A percentile compares a stretch with the other conserved stretches of the same genome.
These are phyloP conservation scores for Calonectria pauciramosa DNA, from an alignment of 2,329 filamentous ascomycete genomes.

Conservation along the genomic window DNA sequence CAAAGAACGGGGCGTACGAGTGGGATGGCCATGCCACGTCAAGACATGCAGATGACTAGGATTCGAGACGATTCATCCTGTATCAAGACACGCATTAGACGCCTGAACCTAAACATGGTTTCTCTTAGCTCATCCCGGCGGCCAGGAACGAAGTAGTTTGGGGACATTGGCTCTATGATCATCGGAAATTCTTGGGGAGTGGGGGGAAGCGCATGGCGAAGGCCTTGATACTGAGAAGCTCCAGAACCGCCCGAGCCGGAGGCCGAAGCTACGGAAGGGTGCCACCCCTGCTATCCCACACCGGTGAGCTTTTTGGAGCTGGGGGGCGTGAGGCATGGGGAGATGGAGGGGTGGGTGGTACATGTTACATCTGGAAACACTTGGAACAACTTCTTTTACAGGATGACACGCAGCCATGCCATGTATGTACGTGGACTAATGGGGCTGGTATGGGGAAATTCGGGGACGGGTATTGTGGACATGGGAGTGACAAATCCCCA, in stretches of 20 bases:
- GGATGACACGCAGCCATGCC: conserved; percentile 25
- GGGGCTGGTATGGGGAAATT: conserved; percentile 30
- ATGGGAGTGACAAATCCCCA: conserved; percentile 19
- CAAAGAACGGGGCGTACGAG: conserved; percentile 32
- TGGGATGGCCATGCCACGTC: conserved; percentile 34
- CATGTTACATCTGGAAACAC: conserved; percentile 28
- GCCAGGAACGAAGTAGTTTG: conserved; percentile 34
- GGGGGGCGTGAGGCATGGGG: conserved; percentile 26
- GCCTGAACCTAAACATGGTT: background rate
- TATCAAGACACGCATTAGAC: conserved; percentile 7
- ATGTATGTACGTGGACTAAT: conserved; percentile 42
- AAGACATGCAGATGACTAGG: conserved; percentile 21
- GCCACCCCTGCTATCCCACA: conserved; percentile 37
- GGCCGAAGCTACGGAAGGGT: conserved; percentile 32
- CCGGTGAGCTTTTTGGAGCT: conserved; percentile 39
- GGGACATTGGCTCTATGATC: conserved; percentile 31
- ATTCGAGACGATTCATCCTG: conserved; percentile 3
- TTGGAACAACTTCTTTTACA: conserved; percentile 30
- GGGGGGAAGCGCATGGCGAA: conserved; percentile 30
- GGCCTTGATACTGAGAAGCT: background rate
- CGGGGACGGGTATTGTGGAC: conserved; percentile 18
- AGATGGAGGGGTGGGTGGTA: conserved; percentile 20
- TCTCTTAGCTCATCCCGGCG: conserved; percentile 25
- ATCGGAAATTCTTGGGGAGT: conserved; percentile 25
- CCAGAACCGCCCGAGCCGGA: conserved; percentile 29